A percentile compares a stretch with the other conserved stretches of the same genome.
Conservation (phyloP, 179 eudicot genomes). For the Beta corolliflora region DNA sequence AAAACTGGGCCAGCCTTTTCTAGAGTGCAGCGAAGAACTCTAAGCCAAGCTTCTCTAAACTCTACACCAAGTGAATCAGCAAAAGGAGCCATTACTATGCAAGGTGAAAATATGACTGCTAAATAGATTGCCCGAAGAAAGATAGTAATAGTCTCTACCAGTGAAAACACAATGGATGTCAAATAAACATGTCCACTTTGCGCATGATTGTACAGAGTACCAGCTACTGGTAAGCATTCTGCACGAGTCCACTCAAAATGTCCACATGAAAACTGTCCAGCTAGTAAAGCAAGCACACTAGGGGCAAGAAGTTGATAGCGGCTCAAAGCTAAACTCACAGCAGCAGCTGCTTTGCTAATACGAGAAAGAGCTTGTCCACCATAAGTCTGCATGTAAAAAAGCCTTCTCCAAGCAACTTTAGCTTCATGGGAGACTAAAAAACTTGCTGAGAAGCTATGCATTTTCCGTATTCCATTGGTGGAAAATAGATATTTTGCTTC, state of each 20-base stretch:
- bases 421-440: conserved; percentile 42
- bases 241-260: conserved; percentile 44
- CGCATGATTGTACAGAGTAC: conserved; percentile 52
- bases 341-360: conserved; percentile 64
- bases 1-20: conserved; percentile 95
- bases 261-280: conserved; percentile 57
- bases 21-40: conserved; percentile 64
- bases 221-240: conserved; percentile 51
- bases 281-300: conserved; percentile 56
- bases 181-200: conserved; percentile 61
- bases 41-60: conserved; percentile 76
- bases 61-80: conserved; percentile 58
- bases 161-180: conserved; percentile 48
- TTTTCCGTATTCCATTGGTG: conserved; percentile 30
- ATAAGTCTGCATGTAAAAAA: conserved; percentile 37
- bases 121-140: conserved; percentile 64
- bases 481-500: conserved; percentile 38
- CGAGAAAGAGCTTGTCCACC: conserved; percentile 45
- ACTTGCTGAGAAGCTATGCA: conserved; percentile 41
- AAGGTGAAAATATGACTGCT: conserved; percentile 70
- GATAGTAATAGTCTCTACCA: conserved; percentile 55
- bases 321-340: conserved; percentile 70
- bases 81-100: conserved; percentile 78
- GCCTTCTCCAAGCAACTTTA: conserved; percentile 63
- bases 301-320: conserved; percentile 76